These are phyloP conservation scores for Dictyostelium citrinum DNA, from an alignment of 78 protist species.

Conservation along the genomic window DNA sequence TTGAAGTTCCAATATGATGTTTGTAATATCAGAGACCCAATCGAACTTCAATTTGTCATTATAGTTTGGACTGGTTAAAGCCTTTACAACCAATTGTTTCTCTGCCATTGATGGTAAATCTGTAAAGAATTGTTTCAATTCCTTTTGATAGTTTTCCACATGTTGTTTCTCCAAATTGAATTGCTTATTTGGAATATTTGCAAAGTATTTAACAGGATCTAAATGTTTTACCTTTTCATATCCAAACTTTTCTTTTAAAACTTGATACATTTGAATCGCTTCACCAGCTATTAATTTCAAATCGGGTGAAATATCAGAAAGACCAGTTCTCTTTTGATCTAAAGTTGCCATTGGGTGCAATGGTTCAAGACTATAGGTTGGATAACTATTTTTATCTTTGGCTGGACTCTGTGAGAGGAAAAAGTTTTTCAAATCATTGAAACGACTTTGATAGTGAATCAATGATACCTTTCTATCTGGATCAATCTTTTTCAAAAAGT, in stretches of 20 bases:
- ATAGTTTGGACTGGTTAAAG: not conserved
- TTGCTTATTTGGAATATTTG: not conserved
- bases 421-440: constrained; percentile 63
- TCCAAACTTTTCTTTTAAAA: not conserved
- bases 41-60: not conserved
- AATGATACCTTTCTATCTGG: constrained; percentile 9
- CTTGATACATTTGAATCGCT: not conserved
- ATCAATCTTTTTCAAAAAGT: constrained; percentile 67
- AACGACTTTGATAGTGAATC: constrained; percentile 59
- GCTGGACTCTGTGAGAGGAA: not conserved
- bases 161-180: constrained; percentile 31
- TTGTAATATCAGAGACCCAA: not conserved
- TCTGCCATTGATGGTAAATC: not conserved
- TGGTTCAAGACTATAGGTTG: not conserved
- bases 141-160: not conserved
- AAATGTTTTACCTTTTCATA: not conserved
- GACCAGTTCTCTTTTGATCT: not conserved
- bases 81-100: not conserved
- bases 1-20: not conserved
- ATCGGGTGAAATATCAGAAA: not conserved
- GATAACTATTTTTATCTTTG: not conserved
- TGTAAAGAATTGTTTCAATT: not conserved
- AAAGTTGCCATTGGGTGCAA: not conserved
- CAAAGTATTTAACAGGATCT: not conserved
- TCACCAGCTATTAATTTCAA: not conserved